These are phyloP conservation scores for Lagenaria siceraria DNA, from an alignment of 306 rosid species.

Conservation along the genomic window DNA sequence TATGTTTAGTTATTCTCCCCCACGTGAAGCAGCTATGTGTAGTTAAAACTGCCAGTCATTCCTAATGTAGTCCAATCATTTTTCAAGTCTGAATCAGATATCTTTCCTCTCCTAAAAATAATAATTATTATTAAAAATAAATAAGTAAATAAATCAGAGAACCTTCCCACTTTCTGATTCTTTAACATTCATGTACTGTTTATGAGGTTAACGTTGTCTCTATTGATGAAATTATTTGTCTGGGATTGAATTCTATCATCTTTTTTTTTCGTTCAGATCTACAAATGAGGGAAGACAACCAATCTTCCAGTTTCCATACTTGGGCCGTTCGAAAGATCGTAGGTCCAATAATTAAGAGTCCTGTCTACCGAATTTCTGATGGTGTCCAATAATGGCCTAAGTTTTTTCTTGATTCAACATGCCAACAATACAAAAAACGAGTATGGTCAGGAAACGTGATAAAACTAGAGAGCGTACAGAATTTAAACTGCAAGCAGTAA, in stretches of 20 bases:
- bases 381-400: neutral
- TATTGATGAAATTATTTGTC: neutral
- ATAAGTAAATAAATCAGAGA: neutral
- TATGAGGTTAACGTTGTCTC: slow-evolving; percentile 1
- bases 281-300: neutral
- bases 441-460: neutral
- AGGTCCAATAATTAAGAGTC: neutral
- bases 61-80: neutral
- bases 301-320: neutral
- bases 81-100: neutral
- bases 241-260: neutral
- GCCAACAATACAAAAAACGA: neutral
- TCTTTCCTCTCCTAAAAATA: neutral
- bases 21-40: neutral
- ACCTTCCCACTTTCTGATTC: neutral
- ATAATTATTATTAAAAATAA: neutral
- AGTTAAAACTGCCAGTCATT: neutral
- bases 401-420: neutral
- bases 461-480: neutral
- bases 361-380: neutral
- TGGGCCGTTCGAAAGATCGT: neutral
- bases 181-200: neutral
- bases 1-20: neutral
- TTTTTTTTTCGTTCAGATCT: neutral
- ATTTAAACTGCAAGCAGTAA: neutral